Evolutionary conservation across 768 basidiomycete species (phyloP).

Genomic region (Russula ochroleuca): DNA sequence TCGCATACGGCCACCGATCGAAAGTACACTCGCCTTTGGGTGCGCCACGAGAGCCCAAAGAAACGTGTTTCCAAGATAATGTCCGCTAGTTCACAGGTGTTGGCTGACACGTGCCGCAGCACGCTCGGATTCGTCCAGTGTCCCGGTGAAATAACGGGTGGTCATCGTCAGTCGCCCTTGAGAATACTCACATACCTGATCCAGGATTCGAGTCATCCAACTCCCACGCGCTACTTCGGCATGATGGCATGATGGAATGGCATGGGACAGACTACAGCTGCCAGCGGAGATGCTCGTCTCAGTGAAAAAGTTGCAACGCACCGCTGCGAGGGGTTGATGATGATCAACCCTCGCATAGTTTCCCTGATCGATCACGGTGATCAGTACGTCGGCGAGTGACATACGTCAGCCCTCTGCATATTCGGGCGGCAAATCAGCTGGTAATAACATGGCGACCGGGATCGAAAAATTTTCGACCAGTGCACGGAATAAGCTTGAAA

Average conservation of each 20-base stretch:
- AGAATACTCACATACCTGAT: not conserved
- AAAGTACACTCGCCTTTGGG: not conserved
- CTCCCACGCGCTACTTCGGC: not conserved
- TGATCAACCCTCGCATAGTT: constrained; percentile 18
- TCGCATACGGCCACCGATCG: not conserved
- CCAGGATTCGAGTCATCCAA: not conserved
- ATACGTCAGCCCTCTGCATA: constrained; percentile 11
- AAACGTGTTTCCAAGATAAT: not conserved
- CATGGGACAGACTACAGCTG: not conserved
- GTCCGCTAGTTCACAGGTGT: not conserved
- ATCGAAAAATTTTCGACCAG: not conserved
- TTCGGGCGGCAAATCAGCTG: not conserved
- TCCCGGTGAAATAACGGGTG: not conserved
- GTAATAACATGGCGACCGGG: not conserved
- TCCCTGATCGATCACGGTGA: constrained; percentile 16
- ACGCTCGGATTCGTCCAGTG: not conserved
- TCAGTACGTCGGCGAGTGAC: constrained; percentile 1
- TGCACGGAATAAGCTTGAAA: not conserved
- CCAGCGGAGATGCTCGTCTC: not conserved
- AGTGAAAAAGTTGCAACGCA: constrained; percentile 10
- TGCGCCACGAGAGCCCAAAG: not conserved
- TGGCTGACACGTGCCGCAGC: constrained; percentile 5
- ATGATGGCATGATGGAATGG: not conserved
- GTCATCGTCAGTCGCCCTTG: not conserved
- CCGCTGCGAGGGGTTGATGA: constrained; percentile 1